Conservation (phyloP, 1,284 basidiomycete species). For the Ustilago sp. region DNA sequence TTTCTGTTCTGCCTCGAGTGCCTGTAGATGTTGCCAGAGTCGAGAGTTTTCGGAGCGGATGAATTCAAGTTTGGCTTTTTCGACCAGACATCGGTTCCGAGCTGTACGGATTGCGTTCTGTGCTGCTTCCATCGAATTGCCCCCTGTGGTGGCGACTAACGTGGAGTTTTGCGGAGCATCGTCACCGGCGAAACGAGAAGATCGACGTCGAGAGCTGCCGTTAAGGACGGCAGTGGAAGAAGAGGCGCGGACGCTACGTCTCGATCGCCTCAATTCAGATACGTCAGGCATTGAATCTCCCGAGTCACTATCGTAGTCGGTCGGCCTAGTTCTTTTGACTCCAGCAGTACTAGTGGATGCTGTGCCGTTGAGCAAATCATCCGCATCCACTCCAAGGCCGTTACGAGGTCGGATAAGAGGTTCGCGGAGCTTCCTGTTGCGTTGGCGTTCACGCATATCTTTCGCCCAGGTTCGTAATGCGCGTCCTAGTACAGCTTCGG, state of each 20-base stretch:
- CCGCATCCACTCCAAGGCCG: slow-evolving; percentile 1
- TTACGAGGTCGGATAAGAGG: neutral
- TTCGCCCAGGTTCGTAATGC: slow-evolving; percentile 45
- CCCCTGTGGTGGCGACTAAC: neutral
- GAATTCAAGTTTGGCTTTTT: slow-evolving; percentile 61
- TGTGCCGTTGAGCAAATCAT: slow-evolving; percentile 8
- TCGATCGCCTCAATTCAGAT: slow-evolving; percentile 13
- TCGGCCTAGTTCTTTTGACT: slow-evolving; percentile 18
- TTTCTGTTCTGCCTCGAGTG: slow-evolving; percentile 31
- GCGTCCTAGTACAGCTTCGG: slow-evolving; percentile 30
- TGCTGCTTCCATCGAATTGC: slow-evolving; percentile 30
- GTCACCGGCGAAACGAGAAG: slow-evolving; percentile 24
- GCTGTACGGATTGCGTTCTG: slow-evolving; percentile 29
- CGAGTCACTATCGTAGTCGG: slow-evolving; percentile 49
- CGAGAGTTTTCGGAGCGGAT: slow-evolving; percentile 44
- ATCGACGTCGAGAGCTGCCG: slow-evolving; percentile 25
- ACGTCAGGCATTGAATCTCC: slow-evolving; percentile 35
- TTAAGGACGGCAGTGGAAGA: slow-evolving; percentile 4
- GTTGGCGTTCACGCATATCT: slow-evolving; percentile 45
- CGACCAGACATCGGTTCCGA: slow-evolving; percentile 57
- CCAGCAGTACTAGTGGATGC: neutral
- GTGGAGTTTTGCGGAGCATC: neutral
- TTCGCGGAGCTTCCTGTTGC: slow-evolving; percentile 35
- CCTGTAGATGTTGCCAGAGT: slow-evolving; percentile 30
- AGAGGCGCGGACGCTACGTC: slow-evolving; percentile 20